Evolutionary conservation across 768 basidiomycete species (phyloP), one percentile per base, ranked within the genome.

Genomic region (Arthromyces matolae): DNA sequence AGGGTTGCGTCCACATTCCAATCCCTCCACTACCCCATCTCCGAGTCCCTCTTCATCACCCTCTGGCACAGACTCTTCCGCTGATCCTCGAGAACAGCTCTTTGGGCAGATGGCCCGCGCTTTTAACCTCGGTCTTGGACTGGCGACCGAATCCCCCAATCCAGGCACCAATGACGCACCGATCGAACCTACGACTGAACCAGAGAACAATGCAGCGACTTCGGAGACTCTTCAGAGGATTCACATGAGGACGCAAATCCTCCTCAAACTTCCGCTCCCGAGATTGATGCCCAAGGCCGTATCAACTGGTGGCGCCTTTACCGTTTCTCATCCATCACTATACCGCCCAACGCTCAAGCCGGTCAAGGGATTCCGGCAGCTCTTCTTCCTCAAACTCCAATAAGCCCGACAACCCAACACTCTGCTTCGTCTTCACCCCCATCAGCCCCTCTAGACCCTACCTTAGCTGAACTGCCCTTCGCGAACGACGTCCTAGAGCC

Each of bases 231-330:
- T 5, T 62, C 63, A 20, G 61, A 60, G 36, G 68, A 65, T 22
- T 57, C 49, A 13, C 59, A 63, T 8, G 60, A 63, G 8, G 37
- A 40, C 14, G 6, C n/a, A 33, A 10, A 13, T 37, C 42, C 14
- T n/a, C 16, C 35, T 14, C 27, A 18, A 7, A 16, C 29, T 42
- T 41, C 43, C 14, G 22, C 39, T 19, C 32, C 47, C 4, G 51
- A 58, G 16, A 35, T 45, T 16, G 47, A 56, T 42, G 65, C 64
- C 3, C 60, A 66, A 34, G 73, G 71, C 10, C 63, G 77, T 14
- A 75, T 90, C 48, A 90, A 90, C 59, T 86, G 87, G 80, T 90
- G 89, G 89, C 71, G 88, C 46, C 65, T 89, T 56, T 89, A 89
- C 60, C 78, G 87, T n/a, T 90, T 89, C 70, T 85, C 84, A 7